These are phyloP conservation scores for Phyllosticta citribraziliensis DNA, from an alignment of 2,329 filamentous ascomycete species.

Conservation along the genomic window DNA sequence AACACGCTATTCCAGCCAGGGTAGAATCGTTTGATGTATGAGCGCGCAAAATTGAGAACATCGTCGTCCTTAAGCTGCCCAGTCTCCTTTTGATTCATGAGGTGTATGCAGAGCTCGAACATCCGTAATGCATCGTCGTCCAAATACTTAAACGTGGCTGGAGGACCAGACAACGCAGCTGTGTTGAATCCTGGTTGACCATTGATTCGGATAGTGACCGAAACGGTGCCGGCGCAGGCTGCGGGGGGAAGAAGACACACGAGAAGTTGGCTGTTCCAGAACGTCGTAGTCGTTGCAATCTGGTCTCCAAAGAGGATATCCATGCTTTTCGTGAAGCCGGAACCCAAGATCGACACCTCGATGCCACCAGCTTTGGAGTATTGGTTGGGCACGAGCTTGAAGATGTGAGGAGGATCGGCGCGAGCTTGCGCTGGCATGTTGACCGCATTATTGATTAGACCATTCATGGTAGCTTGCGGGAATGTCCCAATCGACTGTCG, in stretches of 20 bases:
- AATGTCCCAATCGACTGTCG: slow-evolving; percentile 16
- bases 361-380: slow-evolving; percentile 75
- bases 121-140: slow-evolving; percentile 61
- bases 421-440: slow-evolving; percentile 1
- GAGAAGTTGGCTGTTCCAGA: slow-evolving; percentile 69
- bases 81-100: slow-evolving; percentile 24
- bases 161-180: slow-evolving; percentile 27
- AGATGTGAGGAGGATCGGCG: slow-evolving; percentile 41
- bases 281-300: slow-evolving; percentile 62
- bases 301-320: slow-evolving; percentile 77
- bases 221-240: slow-evolving; percentile 55
- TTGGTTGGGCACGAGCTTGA: slow-evolving; percentile 74
- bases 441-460: background rate
- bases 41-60: slow-evolving; percentile 13
- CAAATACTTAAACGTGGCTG: slow-evolving; percentile 55
- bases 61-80: slow-evolving; percentile 18
- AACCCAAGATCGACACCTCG: slow-evolving; percentile 77
- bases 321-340: slow-evolving; percentile 66
- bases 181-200: slow-evolving; percentile 33
- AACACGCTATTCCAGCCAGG: background rate
- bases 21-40: background rate
- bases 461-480: background rate
- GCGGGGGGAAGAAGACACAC: slow-evolving; percentile 70
- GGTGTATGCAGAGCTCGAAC: slow-evolving; percentile 50
- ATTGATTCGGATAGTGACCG: slow-evolving; percentile 56